A percentile compares a stretch with the other conserved stretches of the same genome.
Conservation (phyloP, 2,329 filamentous ascomycete genomes). For the Phaeoacremonium minimum region DNA sequence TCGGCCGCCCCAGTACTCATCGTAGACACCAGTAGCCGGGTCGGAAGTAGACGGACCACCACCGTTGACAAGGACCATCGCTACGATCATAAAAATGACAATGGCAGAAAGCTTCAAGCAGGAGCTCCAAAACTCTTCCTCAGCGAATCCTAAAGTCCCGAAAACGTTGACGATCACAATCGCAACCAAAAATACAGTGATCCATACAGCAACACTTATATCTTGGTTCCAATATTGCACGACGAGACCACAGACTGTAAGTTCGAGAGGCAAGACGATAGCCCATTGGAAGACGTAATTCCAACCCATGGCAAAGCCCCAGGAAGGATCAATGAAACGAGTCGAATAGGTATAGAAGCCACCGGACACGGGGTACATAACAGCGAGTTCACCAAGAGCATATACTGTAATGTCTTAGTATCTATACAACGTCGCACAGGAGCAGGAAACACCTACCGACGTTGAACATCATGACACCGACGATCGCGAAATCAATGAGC, state of each 20-base stretch:
- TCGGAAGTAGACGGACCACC: constrained; percentile 52
- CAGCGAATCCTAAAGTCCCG: constrained; percentile 50
- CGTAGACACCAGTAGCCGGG: constrained; percentile 35
- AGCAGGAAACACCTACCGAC: no score
- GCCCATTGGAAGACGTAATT: constrained; percentile 45
- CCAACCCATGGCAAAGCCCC: constrained; percentile 44
- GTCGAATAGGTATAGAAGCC: constrained; percentile 54
- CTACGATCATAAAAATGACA: constrained; percentile 60
- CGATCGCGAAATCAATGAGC: constrained; percentile 47
- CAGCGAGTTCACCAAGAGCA: constrained; percentile 54
- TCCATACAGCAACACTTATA: constrained; percentile 45
- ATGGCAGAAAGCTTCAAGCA: constrained; percentile 54
- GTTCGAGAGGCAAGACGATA: constrained; percentile 40
- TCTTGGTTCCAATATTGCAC: constrained; percentile 43
- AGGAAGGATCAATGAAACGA: constrained; percentile 54
- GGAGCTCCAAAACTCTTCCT: constrained; percentile 57
- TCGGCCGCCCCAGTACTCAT: constrained; percentile 43
- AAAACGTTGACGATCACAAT: constrained; percentile 53
- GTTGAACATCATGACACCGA: constrained; percentile 57
- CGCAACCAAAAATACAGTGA: constrained; percentile 48
- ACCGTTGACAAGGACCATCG: constrained; percentile 53
- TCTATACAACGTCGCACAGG: no score
- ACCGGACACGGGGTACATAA: constrained; percentile 52
- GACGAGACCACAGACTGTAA: constrained; percentile 43
- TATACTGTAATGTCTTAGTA: no score